Conservation (phyloP, 352 stramenopile genomes). For the Globisporangium splendens region DNA sequence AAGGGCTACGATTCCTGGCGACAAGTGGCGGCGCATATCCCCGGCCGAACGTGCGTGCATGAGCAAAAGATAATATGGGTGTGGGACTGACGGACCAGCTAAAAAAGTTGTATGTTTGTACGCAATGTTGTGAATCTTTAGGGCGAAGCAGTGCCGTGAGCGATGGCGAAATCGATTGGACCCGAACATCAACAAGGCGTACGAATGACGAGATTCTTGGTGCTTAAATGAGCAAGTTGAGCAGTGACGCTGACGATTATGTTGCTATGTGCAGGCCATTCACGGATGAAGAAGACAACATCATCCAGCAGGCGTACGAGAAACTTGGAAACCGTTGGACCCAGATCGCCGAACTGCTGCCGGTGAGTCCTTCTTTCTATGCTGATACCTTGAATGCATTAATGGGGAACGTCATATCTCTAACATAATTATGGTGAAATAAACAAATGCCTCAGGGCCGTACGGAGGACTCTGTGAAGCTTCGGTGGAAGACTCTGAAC, state of each 20-base stretch:
- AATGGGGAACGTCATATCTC: too few species aligned
- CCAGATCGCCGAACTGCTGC: slow-evolving; percentile 78
- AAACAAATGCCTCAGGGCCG: slow-evolving; percentile 31
- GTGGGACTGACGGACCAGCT: background rate
- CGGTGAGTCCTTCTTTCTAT: slow-evolving; percentile 24
- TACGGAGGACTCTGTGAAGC: slow-evolving; percentile 78
- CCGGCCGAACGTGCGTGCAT: slow-evolving; percentile 51
- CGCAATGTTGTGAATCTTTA: background rate
- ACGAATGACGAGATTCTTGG: slow-evolving; percentile 1
- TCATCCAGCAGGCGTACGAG: slow-evolving; percentile 75
- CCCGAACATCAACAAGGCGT: slow-evolving; percentile 90
- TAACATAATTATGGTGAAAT: too few species aligned
- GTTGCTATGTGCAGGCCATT: slow-evolving; percentile 34
- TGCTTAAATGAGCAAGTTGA: background rate
- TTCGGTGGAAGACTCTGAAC: slow-evolving; percentile 81
- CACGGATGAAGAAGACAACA: slow-evolving; percentile 61
- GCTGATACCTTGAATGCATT: background rate
- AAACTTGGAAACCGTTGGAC: slow-evolving; percentile 87
- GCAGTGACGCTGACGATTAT: background rate
- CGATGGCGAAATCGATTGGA: slow-evolving; percentile 96
- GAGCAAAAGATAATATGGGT: too few species aligned
- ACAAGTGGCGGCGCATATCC: slow-evolving; percentile 63
- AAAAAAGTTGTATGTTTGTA: background rate
- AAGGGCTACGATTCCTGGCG: slow-evolving; percentile 77
- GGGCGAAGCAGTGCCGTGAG: slow-evolving; percentile 94